Base-by-base conservation (phyloP, 306 rosid species). In the Begonia fuchsioides region DNA sequence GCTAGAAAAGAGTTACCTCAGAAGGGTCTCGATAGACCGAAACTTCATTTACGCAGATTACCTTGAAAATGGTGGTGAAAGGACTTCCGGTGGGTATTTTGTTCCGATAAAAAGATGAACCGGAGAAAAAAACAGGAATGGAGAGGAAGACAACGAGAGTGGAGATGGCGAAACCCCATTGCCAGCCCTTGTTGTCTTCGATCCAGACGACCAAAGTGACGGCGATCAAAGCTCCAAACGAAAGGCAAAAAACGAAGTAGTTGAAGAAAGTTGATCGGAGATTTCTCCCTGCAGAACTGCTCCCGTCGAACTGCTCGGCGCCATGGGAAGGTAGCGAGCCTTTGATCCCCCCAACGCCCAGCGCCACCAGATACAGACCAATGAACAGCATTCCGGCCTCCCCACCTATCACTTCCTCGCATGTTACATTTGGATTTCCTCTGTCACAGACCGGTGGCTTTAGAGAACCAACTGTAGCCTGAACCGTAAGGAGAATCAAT, bases 111-210 rank as follows among this genome's bases (percentile, higher is more conserved):
- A 64, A 47, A 38, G 76, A 7, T 0, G 98, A 90, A 7, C 95
- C 95, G 0, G 92, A 73, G 32, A 85, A 60, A 70, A 90, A 82
- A 2, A 82, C 64, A 0, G 78, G 81, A 9, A 90, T 75, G 38
- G 98, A 85, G 15, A 90, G 6, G 53, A 90, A 59, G 3, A 90
- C 75, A 69, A 71, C 69, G 49, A 85, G 68, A 20, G 93, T 82
- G 12, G 95, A 56, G 53, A 85, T 71, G 19, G 92, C 95, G 54
- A 90, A 90, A 43, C 95, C 98, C 98, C 98, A 90, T 65, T 77
- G 76, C 98, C 98, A 90, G 1, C 98, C 98, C 60, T 75, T 90
- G 57, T 90, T 85, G 67, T 90, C 98, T 66, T 79, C 98, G 46
- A 85, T 55, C 98, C 98, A 90, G 54, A 85, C 98, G 19, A 90